Evolutionary conservation across 768 basidiomycete genomes (phyloP).

Genomic region (Mrakia hoshinonis): DNA sequence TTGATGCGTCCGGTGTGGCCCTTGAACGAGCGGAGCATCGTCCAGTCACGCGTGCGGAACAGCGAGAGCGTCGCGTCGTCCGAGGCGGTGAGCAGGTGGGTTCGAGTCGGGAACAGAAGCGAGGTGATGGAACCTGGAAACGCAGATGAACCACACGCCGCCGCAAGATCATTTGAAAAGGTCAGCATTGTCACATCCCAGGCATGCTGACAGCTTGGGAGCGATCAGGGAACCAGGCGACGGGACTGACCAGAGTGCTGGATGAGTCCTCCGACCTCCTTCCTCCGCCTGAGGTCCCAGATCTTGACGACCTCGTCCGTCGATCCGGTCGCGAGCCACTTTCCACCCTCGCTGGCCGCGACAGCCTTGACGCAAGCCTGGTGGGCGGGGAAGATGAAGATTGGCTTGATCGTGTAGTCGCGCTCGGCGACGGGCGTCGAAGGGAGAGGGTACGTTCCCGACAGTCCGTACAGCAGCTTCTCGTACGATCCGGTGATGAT

Average conservation of each 20-base stretch:
- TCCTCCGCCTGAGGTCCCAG: conserved; percentile 83
- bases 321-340: conserved; percentile 92
- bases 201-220: neutral
- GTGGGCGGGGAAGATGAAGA: conserved; percentile 96
- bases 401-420: conserved; percentile 53
- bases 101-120: conserved; percentile 73
- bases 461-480: conserved; percentile 83
- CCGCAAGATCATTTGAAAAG: neutral
- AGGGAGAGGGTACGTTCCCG: conserved; percentile 47
- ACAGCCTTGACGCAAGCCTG: conserved; percentile 85
- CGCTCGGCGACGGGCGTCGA: conserved; percentile 36
- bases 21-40: conserved; percentile 71
- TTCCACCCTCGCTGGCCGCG: conserved; percentile 76
- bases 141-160: neutral
- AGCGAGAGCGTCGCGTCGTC: conserved; percentile 85
- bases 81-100: conserved; percentile 81
- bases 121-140: conserved; percentile 78
- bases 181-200: neutral
- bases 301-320: conserved; percentile 95
- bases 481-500: conserved; percentile 91
- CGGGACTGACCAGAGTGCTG: conserved; percentile 71
- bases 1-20: conserved; percentile 94
- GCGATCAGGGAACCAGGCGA: neutral
- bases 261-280: conserved; percentile 90
- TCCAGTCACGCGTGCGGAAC: conserved; percentile 91